Evolutionary conservation across 2,329 filamentous ascomycete species (phyloP).

Genomic region (Bipolaris sorokiniana): DNA sequence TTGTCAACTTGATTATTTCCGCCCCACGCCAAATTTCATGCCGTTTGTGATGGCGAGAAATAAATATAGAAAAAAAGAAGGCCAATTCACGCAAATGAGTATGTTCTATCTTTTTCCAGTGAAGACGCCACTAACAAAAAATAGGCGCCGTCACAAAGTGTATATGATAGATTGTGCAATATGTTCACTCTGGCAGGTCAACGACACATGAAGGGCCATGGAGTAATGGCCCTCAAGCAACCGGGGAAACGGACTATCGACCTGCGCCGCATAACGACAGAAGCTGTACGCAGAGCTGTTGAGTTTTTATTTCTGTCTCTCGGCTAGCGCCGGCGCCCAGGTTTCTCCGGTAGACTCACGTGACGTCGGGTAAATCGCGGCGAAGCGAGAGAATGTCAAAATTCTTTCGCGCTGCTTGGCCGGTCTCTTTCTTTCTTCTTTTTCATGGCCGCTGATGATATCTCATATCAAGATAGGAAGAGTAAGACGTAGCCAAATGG

Average conservation of each 20-base stretch:
- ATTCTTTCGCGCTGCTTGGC: not conserved
- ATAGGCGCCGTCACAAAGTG: conserved; percentile 48
- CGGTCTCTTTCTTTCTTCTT: not conserved
- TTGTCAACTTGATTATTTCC: no score
- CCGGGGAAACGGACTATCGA: conserved; percentile 75
- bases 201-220: conserved; percentile 71
- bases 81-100: conserved; percentile 6
- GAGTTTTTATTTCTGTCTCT: conserved; percentile 29
- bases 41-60: no score
- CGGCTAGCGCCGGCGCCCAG: conserved; percentile 4
- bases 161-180: conserved; percentile 69
- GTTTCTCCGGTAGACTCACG: conserved; percentile 11
- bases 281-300: conserved; percentile 47
- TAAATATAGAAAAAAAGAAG: not conserved
- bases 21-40: no score
- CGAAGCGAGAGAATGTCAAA: conserved; percentile 2
- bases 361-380: conserved; percentile 11
- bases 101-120: conserved; percentile 63
- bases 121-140: conserved; percentile 45
- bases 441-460: conserved; percentile 49
- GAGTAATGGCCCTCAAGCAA: conserved; percentile 68
- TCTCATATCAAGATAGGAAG: conserved; percentile 22
- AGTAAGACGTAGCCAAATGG: conserved; percentile 16
- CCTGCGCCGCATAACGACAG: conserved; percentile 77
- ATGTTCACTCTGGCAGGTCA: conserved; percentile 73